A percentile compares a stretch with the other conserved stretches of the same genome.
phyloP scores from a whole-genome alignment of 2,329 filamentous ascomycete species.

The Cercospora sp. region DNA sequence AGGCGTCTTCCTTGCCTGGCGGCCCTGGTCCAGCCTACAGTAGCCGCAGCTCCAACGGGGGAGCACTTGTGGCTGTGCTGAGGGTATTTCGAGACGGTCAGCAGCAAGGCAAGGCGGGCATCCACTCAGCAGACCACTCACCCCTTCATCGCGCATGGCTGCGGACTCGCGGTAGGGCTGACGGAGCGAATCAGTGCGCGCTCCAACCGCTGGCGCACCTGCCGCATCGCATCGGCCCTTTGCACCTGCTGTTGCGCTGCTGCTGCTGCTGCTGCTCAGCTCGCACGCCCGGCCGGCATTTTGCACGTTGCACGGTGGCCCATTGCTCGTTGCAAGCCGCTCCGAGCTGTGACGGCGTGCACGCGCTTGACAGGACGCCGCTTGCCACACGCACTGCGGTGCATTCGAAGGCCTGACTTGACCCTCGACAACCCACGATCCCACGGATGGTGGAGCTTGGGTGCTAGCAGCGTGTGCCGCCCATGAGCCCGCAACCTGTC shows the following conservation, averaged over 20 bases:
- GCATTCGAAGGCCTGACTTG: neutral
- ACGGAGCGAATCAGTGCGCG: conserved; percentile 22
- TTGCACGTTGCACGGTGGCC: neutral
- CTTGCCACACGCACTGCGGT: neutral
- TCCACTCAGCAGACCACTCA: conserved; percentile 15
- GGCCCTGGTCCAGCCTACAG: conserved; percentile 9
- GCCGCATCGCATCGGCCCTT: conserved; percentile 22
- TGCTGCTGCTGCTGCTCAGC: conserved; percentile 19
- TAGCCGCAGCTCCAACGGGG: neutral
- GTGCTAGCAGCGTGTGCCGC: conserved; percentile 11
- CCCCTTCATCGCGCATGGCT: conserved; percentile 23
- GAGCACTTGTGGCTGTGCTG: conserved; percentile 19
- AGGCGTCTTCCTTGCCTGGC: neutral
- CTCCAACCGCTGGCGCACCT: conserved; percentile 12
- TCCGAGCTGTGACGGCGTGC: neutral
- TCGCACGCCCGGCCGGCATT: conserved; percentile 8
- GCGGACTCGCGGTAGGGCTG: conserved; percentile 24
- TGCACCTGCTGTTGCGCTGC: conserved; percentile 17
- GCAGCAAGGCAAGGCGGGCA: conserved; percentile 1
- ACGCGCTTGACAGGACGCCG: conserved; percentile 2
- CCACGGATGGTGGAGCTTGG: conserved; percentile 19
- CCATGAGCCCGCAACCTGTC: conserved; percentile 17
- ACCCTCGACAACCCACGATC: neutral
- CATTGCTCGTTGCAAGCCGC: conserved; percentile 7
- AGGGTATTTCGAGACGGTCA: neutral